Percentiles rank a stretch among this genome's conserved stretches.
Conservation (phyloP, 176 grass and related monocot genomes). For the Eragrostis nindensis region DNA sequence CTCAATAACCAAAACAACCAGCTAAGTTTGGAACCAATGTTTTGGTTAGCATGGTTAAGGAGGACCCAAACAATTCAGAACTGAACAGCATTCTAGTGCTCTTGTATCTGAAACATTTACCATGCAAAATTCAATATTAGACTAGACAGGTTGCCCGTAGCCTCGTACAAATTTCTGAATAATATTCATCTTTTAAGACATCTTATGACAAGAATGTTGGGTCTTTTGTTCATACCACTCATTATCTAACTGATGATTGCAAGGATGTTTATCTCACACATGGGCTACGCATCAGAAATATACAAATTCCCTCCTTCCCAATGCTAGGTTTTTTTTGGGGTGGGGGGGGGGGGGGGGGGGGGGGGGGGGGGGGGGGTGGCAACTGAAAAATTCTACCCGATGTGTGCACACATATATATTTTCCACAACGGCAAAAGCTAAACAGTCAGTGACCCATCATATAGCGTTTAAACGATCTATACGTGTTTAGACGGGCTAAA, state of each 20-base stretch:
- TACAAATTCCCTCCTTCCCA: background rate
- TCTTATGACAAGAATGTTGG: background rate
- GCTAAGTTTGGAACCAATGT: background rate
- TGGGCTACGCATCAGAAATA: conserved; percentile 8
- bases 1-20: background rate
- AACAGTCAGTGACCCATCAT: no score
- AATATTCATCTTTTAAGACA: background rate
- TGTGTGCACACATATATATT: no score
- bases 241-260: background rate
- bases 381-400: no score
- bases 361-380: no score
- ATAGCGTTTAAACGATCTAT: no score
- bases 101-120: background rate
- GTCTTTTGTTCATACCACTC: background rate
- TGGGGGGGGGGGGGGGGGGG: no score
- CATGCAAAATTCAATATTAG: background rate
- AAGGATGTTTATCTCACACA: conserved; percentile 22
- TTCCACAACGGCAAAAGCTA: no score
- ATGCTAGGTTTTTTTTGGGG: background rate
- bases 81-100: background rate
- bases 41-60: background rate
- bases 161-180: background rate
- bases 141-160: background rate
- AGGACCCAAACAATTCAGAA: background rate
- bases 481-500: background rate